Percentiles rank a stretch among this genome's conserved stretches.
phyloP scores from a whole-genome alignment of 495 filamentous ascomycete species.

The Tuber umbilicatum region DNA sequence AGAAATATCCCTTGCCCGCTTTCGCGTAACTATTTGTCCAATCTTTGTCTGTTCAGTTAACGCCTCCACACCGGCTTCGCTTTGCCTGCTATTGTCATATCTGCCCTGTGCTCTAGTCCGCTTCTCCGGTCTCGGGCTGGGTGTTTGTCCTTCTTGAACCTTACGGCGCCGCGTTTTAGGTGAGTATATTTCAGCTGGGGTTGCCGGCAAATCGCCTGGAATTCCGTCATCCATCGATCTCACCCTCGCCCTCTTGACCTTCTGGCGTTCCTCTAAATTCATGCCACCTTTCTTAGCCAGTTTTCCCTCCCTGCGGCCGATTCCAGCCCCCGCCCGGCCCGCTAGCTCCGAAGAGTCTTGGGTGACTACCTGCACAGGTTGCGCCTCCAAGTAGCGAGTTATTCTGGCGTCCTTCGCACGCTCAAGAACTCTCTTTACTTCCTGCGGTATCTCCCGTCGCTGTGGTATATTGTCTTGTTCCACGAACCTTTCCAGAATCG shows the following conservation, averaged over 20 bases:
- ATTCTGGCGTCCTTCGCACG: background rate
- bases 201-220: background rate
- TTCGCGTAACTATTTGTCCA: background rate
- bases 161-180: background rate
- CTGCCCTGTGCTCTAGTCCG: no score
- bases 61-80: background rate
- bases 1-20: background rate
- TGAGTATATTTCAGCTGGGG: background rate
- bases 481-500: background rate
- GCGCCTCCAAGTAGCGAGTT: background rate
- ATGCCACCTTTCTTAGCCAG: no score
- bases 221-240: background rate
- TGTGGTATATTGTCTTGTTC: background rate
- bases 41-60: accelerated
- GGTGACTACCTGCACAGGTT: background rate
- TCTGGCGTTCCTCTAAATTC: background rate
- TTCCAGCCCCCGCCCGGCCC: no score
- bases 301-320: no score
- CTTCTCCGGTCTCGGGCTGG: no score
- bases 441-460: background rate
- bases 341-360: background rate
- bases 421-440: background rate
- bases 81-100: background rate
- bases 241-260: background rate
- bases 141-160: background rate